Evolutionary conservation across 1,284 basidiomycete species (phyloP).

Genomic region (Fomes fomentarius): DNA sequence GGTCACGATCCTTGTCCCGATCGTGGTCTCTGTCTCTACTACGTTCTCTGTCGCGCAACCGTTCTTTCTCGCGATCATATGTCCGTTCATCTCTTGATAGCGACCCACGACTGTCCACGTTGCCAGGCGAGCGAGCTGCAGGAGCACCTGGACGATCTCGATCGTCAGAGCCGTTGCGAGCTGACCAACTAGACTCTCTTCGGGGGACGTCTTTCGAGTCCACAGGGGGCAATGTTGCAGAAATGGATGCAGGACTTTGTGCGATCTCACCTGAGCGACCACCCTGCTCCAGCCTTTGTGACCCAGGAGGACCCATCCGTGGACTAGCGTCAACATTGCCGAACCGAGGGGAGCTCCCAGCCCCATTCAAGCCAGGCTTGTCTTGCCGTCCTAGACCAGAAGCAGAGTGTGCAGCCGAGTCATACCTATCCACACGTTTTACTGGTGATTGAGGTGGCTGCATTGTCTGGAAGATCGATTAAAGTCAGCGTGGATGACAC

Average conservation of each 20-base stretch:
- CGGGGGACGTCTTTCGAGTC: conserved; percentile 28
- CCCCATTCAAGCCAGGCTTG: not conserved
- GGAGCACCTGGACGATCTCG: conserved; percentile 17
- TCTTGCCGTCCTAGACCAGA: conserved; percentile 2
- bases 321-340: not conserved
- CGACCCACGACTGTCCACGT: conserved; percentile 1
- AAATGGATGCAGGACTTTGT: conserved; percentile 8
- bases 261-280: conserved; percentile 21
- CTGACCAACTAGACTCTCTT: conserved; percentile 24
- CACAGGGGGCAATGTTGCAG: conserved; percentile 18
- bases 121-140: conserved; percentile 17
- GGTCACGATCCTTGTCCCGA: conserved; percentile 30
- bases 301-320: conserved; percentile 12
- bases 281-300: conserved; percentile 11
- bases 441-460: conserved; percentile 5
- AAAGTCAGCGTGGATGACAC: not conserved
- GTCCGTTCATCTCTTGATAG: conserved; percentile 20
- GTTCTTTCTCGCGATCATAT: conserved; percentile 28
- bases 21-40: conserved; percentile 29
- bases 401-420: conserved; percentile 3
- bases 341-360: conserved; percentile 1
- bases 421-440: conserved; percentile 11
- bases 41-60: conserved; percentile 31
- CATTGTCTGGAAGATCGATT: conserved; percentile 5
- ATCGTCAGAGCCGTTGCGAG: conserved; percentile 27